Evolutionary conservation across 345 rosid species (phyloP).

Genomic region (Eucalyptus marginata): DNA sequence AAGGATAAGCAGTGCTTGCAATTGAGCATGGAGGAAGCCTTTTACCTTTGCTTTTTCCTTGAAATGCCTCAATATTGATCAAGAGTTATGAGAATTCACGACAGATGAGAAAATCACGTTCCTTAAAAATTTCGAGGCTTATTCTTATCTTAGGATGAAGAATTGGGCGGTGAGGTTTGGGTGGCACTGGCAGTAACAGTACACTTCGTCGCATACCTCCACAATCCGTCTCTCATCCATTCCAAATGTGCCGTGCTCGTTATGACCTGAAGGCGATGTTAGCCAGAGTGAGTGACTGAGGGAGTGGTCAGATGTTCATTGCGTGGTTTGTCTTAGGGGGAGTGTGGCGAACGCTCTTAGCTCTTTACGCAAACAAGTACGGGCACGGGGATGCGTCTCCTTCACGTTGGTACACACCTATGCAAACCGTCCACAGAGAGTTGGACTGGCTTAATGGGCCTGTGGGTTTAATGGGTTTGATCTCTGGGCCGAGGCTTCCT

Average conservation of each 20-base stretch:
- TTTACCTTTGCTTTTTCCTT: conserved; percentile 37
- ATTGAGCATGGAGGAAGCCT: conserved; percentile 75
- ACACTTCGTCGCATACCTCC: conserved; percentile 61
- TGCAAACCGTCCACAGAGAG: too few species aligned
- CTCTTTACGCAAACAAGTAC: conserved; percentile 26
- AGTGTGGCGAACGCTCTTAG: conserved; percentile 60
- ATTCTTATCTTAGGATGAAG: conserved; percentile 49
- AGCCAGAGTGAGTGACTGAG: conserved; percentile 25
- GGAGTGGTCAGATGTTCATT: conserved; percentile 63
- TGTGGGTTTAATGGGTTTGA: too few species aligned
- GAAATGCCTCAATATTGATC: conserved; percentile 39
- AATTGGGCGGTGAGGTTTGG: conserved; percentile 77
- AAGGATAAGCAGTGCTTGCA: conserved; percentile 69
- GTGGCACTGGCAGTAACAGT: conserved; percentile 36
- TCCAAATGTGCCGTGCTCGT: conserved; percentile 61
- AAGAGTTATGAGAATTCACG: conserved; percentile 40
- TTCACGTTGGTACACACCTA: conserved; percentile 1
- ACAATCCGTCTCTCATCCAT: conserved; percentile 71
- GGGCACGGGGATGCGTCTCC: conserved; percentile 18
- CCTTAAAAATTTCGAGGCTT: conserved; percentile 51
- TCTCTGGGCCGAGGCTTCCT: too few species aligned
- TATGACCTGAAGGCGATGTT: conserved; percentile 28
- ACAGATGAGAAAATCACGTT: conserved; percentile 28
- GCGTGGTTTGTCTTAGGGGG: conserved; percentile 52
- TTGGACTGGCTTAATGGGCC: too few species aligned